These are phyloP conservation scores for Sporobolomyces phaffii DNA, from an alignment of 768 basidiomycete genomes.

Conservation along the genomic window DNA sequence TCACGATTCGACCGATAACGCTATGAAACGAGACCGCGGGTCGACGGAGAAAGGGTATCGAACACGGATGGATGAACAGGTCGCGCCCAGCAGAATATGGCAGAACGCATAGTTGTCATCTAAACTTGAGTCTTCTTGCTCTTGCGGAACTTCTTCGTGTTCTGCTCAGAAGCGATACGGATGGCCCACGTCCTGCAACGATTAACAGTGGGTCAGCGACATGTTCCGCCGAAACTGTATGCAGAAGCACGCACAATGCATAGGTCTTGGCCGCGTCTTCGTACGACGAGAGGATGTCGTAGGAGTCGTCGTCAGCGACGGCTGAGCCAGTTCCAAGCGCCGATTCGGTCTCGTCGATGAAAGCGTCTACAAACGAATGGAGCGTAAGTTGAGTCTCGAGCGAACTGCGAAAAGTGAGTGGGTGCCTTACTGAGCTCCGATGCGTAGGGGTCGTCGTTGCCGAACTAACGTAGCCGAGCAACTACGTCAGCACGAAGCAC, in stretches of 20 bases:
- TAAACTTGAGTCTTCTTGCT: slow-evolving; percentile 13
- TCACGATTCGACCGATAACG: no score
- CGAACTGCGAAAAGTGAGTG: no score
- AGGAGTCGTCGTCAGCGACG: slow-evolving; percentile 41
- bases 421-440: slow-evolving; percentile 19
- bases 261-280: slow-evolving; percentile 42
- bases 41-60: no score
- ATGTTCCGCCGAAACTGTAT: no score
- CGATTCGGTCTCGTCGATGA: slow-evolving; percentile 41
- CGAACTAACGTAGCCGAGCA: slow-evolving; percentile 1
- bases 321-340: slow-evolving; percentile 27
- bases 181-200: slow-evolving; percentile 35
- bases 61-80: no score
- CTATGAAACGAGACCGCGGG: no score
- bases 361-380: slow-evolving; percentile 15
- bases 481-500: not conserved
- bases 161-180: slow-evolving; percentile 33
- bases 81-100: no score
- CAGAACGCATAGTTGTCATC: no score
- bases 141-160: slow-evolving; percentile 28
- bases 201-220: no score
- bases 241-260: slow-evolving; percentile 31
- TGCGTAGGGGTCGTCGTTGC: slow-evolving; percentile 36
- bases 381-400: not conserved
- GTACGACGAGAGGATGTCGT: slow-evolving; percentile 34